These are phyloP conservation scores for Trichoderma erinaceum DNA, from an alignment of 495 filamentous ascomycete genomes.

Conservation along the genomic window DNA sequence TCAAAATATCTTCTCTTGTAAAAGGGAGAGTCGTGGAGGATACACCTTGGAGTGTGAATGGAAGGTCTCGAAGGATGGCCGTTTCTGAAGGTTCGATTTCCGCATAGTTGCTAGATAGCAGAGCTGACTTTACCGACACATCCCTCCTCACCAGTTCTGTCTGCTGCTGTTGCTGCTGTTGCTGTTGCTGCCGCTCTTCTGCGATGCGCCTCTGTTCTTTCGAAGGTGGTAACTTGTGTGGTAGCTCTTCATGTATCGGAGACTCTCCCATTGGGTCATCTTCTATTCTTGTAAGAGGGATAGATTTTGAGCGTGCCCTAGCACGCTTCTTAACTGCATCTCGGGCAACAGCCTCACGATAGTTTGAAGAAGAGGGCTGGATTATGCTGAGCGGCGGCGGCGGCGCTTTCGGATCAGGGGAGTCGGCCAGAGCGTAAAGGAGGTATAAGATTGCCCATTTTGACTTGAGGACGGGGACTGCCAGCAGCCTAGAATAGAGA, in stretches of 20 bases:
- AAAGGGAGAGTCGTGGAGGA: slow-evolving; percentile 82
- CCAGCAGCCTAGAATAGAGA: slow-evolving; percentile 77
- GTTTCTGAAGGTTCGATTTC: slow-evolving; percentile 56
- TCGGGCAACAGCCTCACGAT: slow-evolving; percentile 12
- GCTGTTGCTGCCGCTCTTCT: slow-evolving; percentile 20
- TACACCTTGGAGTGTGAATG: slow-evolving; percentile 90
- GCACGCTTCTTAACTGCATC: slow-evolving; percentile 15
- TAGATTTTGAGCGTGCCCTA: slow-evolving; percentile 25
- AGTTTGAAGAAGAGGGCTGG: slow-evolving; percentile 20
- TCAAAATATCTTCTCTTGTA: slow-evolving; percentile 53
- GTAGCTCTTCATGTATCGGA: slow-evolving; percentile 48
- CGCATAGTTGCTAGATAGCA: slow-evolving; percentile 45
- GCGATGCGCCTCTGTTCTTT: slow-evolving; percentile 20
- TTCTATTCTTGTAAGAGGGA: slow-evolving; percentile 26
- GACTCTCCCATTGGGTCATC: slow-evolving; percentile 46
- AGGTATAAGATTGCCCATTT: slow-evolving; percentile 97
- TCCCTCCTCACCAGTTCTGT: slow-evolving; percentile 26
- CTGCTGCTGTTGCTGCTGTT: neutral
- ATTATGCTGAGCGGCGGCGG: slow-evolving; percentile 31
- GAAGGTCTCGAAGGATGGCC: slow-evolving; percentile 79
- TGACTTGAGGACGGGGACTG: slow-evolving; percentile 82
- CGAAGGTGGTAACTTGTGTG: slow-evolving; percentile 30
- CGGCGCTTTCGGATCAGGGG: slow-evolving; percentile 41
- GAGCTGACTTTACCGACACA: slow-evolving; percentile 45
- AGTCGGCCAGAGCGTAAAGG: slow-evolving; percentile 71